Evolutionary conservation across 2,329 filamentous ascomycete genomes (phyloP), one percentile per base, ranked within the genome.

Genomic region (Paecilomyces sp.): DNA sequence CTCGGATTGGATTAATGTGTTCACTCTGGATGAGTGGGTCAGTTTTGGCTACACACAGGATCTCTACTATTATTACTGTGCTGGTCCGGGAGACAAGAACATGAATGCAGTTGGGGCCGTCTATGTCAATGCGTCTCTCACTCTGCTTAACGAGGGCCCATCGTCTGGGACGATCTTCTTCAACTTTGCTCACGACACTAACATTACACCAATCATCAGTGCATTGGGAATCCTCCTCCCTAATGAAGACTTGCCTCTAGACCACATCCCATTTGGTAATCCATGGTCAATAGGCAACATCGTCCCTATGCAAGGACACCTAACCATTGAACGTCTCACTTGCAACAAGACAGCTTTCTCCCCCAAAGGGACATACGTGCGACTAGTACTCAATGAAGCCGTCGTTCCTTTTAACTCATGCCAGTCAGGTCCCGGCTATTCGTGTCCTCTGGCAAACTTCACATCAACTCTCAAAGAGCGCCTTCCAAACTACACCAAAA

Each of bases 1-100:
- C 33, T 68, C 66, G 3, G 57, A 65, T 22, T 68, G 66, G 65
- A 66, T 65, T 22, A 58, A 65, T 47, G 63, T 62, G 4, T 68
- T 68, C 57, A 68, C 65, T 18, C 61, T 62, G 22, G 65, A 68
- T 13, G 65, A 67, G 54, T 67, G 65, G 66, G 61, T 63, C 22
- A 61, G 58, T 12, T 65, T 64, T 36, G 63, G 62, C 12, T 67
- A 68, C 34, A 55, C 61, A 3, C 55, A 63, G 52, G 64, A 67
- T 30, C 33, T 67, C 18, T 25, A 58, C 24, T 68, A 62, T 41
- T 68, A 65, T 41, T 67, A 67, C 56, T 68, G 66, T 18, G 58
- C 63, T 13, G 66, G 66, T 7, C 64, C 64, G 4, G 64, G 63
- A 47, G 64, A 61, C 60, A 60, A 61, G 12, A 63, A 62, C 54